Percentiles rank a stretch among this genome's conserved stretches.
Evolutionary conservation across 2,329 filamentous ascomycete species (phyloP).

Genomic region (Ascochyta fabae): DNA sequence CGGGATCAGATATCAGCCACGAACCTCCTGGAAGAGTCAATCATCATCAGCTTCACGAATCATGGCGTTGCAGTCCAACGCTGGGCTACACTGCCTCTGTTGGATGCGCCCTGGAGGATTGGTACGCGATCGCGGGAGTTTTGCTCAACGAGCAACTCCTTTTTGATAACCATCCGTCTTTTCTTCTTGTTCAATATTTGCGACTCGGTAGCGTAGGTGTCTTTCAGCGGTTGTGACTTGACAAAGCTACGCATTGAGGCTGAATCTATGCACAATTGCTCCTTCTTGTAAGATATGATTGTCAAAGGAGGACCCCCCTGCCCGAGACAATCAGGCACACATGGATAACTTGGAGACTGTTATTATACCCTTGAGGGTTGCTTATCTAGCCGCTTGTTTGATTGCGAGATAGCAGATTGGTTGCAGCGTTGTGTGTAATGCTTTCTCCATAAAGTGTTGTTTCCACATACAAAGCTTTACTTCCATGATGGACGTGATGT

Average conservation of each 20-base stretch:
- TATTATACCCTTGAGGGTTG: constrained; percentile 38
- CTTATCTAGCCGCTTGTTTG: neutral
- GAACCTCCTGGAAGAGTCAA: constrained; percentile 8
- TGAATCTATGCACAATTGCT: constrained; percentile 2
- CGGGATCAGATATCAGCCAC: constrained; percentile 1
- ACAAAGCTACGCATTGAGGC: constrained; percentile 3
- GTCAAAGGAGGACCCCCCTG: neutral
- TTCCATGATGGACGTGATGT: neutral
- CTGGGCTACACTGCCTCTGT: constrained; percentile 4
- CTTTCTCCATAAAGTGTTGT: no score
- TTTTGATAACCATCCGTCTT: neutral
- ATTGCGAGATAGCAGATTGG: constrained; percentile 4
- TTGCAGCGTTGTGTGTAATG: neutral
- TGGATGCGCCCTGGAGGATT: constrained; percentile 4
- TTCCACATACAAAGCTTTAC: no score
- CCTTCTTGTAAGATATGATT: constrained; percentile 24
- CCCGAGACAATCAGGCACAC: constrained; percentile 14
- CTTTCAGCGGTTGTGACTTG: constrained; percentile 1
- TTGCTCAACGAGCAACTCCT: neutral
- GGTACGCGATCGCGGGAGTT: neutral
- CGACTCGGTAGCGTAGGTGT: constrained; percentile 6
- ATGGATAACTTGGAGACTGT: constrained; percentile 19
- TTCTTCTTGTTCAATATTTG: constrained; percentile 7
- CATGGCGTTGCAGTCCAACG: constrained; percentile 3
- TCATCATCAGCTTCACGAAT: neutral